Conservation (phyloP, 306 rosid species). For the Biancaea sappan region DNA sequence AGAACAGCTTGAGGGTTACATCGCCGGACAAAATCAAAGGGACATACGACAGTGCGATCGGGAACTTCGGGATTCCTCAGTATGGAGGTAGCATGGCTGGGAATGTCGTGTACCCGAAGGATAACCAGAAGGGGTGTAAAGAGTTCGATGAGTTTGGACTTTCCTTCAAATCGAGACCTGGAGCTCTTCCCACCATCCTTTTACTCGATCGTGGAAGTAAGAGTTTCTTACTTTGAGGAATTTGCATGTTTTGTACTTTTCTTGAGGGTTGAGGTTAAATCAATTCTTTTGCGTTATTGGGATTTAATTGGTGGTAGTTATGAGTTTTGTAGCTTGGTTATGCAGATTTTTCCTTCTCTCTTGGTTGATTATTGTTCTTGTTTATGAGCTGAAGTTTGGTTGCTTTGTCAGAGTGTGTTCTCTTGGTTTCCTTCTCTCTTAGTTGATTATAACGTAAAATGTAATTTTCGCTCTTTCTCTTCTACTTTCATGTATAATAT, state of each 20-base stretch:
- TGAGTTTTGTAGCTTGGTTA: constrained; percentile 24
- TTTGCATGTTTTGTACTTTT: constrained; percentile 34
- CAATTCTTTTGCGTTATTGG: not conserved
- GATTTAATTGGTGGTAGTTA: not conserved
- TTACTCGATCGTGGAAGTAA: constrained; percentile 97
- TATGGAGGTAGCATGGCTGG: constrained; percentile 99
- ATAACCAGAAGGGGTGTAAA: constrained; percentile 84
- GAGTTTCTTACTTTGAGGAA: not conserved
- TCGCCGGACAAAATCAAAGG: constrained; percentile 89
- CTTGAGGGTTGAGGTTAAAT: not conserved
- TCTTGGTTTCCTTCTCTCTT: constrained; percentile 17
- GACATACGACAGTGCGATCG: constrained; percentile 86
- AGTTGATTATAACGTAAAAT: not conserved
- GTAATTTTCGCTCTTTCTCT: not conserved
- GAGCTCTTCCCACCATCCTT: constrained; percentile 89
- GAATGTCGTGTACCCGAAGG: constrained; percentile 74
- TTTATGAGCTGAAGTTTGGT: constrained; percentile 15
- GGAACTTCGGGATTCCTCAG: constrained; percentile 97
- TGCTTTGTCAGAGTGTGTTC: constrained; percentile 13
- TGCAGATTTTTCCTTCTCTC: constrained; percentile 1
- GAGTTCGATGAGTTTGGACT: constrained; percentile 74
- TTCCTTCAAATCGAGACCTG: constrained; percentile 70
- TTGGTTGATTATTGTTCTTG: constrained; percentile 9
- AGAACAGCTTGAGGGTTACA: constrained; percentile 90
- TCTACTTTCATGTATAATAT: not conserved